A percentile compares a stretch with the other conserved stretches of the same genome.
phyloP scores from a whole-genome alignment of 2,329 filamentous ascomycete genomes.

The Colletotrichum eleusines region DNA sequence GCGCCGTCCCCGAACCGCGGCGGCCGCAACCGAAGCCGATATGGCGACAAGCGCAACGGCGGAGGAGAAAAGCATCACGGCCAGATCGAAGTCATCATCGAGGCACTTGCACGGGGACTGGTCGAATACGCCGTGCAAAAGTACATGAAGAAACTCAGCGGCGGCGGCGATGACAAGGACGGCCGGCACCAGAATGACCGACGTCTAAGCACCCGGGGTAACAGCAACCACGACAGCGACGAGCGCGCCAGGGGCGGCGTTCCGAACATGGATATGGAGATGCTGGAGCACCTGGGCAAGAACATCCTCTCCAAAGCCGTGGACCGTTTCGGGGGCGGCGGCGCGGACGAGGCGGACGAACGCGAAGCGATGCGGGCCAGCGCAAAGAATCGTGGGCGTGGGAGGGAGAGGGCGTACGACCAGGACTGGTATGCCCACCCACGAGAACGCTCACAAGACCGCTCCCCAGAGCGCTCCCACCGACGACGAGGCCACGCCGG shows the following conservation, averaged over 20 bases:
- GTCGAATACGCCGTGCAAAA: conserved; percentile 36
- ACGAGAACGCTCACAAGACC: conserved; percentile 13
- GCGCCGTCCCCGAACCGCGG: conserved; percentile 19
- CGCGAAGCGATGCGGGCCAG: neutral
- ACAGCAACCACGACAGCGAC: neutral
- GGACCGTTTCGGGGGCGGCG: conserved; percentile 22
- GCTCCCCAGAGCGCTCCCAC: conserved; percentile 1
- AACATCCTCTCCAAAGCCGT: conserved; percentile 34
- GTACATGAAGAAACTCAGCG: conserved; percentile 24
- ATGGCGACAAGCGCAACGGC: neutral
- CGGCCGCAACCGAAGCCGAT: conserved; percentile 18
- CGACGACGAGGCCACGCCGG: neutral
- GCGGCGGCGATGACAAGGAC: conserved; percentile 1
- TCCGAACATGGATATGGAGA: conserved; percentile 33
- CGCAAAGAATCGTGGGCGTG: neutral
- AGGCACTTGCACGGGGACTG: conserved; percentile 32
- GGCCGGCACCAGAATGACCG: conserved; percentile 1
- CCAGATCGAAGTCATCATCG: conserved; percentile 32
- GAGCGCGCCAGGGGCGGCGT: conserved; percentile 26
- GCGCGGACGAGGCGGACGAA: neutral
- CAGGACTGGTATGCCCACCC: conserved; percentile 5
- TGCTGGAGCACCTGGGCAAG: conserved; percentile 35
- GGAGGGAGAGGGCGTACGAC: conserved; percentile 4
- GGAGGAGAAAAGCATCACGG: neutral
- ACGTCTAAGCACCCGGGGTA: conserved; percentile 9